Evolutionary conservation across 257 asterid species (phyloP).

Genomic region (Solanum corneliomulleri): DNA sequence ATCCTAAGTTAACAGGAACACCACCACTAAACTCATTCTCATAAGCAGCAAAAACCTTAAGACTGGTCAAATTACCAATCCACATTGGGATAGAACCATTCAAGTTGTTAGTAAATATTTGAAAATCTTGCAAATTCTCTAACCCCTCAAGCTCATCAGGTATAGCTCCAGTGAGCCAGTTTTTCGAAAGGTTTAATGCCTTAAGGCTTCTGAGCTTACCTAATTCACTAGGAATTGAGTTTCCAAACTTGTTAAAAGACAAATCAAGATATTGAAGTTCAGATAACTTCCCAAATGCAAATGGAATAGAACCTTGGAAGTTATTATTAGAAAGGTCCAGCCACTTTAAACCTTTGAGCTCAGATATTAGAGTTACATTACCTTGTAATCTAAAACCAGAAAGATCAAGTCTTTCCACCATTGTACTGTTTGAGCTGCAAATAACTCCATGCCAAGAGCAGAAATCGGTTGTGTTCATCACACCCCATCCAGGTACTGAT

Average conservation of each 20-base stretch:
- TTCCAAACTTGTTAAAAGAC: conserved; percentile 59
- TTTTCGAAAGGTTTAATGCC: conserved; percentile 62
- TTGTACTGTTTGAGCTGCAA: conserved; percentile 54
- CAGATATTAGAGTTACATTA: conserved; percentile 59
- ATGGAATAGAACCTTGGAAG: conserved; percentile 63
- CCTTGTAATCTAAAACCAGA: conserved; percentile 64
- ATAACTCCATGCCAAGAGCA: conserved; percentile 76
- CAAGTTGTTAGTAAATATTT: conserved; percentile 1
- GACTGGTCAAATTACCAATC: conserved; percentile 55
- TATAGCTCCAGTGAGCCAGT: conserved; percentile 41
- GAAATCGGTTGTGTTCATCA: conserved; percentile 36
- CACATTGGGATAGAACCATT: conserved; percentile 77
- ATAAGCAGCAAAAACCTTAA: conserved; percentile 70
- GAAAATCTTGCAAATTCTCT: conserved; percentile 34
- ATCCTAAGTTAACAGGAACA: conserved; percentile 72
- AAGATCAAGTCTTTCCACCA: conserved; percentile 73
- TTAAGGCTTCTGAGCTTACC: conserved; percentile 41
- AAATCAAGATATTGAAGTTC: conserved; percentile 86
- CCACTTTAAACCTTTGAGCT: conserved; percentile 62
- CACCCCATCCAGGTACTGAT: conserved; percentile 52
- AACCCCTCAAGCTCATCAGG: conserved; percentile 61
- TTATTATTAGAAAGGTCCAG: conserved; percentile 83
- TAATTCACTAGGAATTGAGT: conserved; percentile 54
- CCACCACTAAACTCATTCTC: conserved; percentile 68
- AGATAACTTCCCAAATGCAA: conserved; percentile 44